Conservation (phyloP, 2,329 filamentous ascomycete species). For the Aspergillus sp. region DNA sequence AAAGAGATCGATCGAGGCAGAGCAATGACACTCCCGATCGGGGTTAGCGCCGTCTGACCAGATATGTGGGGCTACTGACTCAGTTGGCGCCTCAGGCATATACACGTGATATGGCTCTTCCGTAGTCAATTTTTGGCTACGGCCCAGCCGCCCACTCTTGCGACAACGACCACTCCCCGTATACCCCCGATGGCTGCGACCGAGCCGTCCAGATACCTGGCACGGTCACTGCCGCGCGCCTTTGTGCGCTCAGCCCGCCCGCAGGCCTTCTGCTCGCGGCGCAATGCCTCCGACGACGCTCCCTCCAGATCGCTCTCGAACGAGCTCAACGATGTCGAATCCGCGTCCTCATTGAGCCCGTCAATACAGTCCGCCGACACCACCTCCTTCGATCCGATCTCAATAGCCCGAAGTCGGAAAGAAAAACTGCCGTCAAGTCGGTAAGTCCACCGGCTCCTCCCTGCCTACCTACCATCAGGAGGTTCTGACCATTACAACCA, state of each 20-base stretch:
- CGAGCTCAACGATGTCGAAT: slow-evolving; percentile 38
- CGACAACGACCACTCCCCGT: slow-evolving; percentile 13
- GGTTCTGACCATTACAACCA: slow-evolving; percentile 5
- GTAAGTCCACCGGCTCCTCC: slow-evolving; percentile 25
- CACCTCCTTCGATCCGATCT: slow-evolving; percentile 43
- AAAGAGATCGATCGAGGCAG: too few species aligned
- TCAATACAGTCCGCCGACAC: slow-evolving; percentile 31
- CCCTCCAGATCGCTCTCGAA: slow-evolving; percentile 21
- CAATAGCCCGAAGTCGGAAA: slow-evolving; percentile 36
- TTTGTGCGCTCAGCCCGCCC: slow-evolving; percentile 21
- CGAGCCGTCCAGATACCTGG: slow-evolving; percentile 31
- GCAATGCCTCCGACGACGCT: slow-evolving; percentile 40
- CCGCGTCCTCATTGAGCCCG: slow-evolving; percentile 36
- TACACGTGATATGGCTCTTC: slow-evolving; percentile 12
- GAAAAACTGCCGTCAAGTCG: slow-evolving; percentile 43
- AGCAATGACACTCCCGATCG: too few species aligned
- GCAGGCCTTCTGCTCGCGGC: slow-evolving; percentile 26
- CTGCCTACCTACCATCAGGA: slow-evolving; percentile 1
- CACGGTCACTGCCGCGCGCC: slow-evolving; percentile 28
- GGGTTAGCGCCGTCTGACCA: too few species aligned
- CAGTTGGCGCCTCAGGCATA: too few species aligned
- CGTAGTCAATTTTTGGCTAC: slow-evolving; percentile 9
- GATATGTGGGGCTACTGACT: too few species aligned
- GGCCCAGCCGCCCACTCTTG: too few species aligned
- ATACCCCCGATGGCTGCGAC: slow-evolving; percentile 29